Evolutionary conservation across 257 asterid genomes (phyloP), one percentile per base, ranked within the genome.

Genomic region (Primulina tabacum): DNA sequence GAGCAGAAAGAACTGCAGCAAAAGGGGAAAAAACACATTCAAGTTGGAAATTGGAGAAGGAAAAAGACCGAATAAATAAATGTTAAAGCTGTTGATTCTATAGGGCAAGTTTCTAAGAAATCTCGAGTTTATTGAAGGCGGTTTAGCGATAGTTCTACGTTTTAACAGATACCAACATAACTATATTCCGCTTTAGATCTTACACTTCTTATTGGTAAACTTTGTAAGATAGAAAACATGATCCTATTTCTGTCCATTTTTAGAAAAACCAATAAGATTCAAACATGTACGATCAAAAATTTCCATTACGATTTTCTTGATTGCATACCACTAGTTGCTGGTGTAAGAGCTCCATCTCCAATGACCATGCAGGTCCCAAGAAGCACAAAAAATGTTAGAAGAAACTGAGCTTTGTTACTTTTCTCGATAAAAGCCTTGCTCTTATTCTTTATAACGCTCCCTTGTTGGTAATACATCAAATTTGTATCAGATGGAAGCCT

Each of bases 331-430:
- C 56, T 50, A 50, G 56, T 50, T 16, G 56, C 56, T 50, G 56
- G 56, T 16, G 56, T 50, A 50, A 50, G 56, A 32, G 89, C 90
- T 64, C 96, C 96, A 84, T 86, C 96, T 8, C 95, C 92, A 43
- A 86, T 89, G 30, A 87, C 94, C 96, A 89, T 89, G 82, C 93
- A 89, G 62, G 96, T 87, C 34, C 96, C 96, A 11, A 90, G 56
- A 50, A 50, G 56, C 20, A 50, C 56, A 16, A 50, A 50, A 16
- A 50, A 50, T 1, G 56, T 50, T 16, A 16, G 7, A 50, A 21
- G 56, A 50, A 50, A 50, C 56, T 50, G 56, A 50, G 56, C 56
- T 4, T 7, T 50, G 56, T 16, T 14, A 16, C 56, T 50, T 4
- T 50, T 50, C 56, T 50, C 56, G 5, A 50, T 50, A 16, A 50